Conservation (phyloP, 139 green algal species). For the Asterochloris erici region DNA sequence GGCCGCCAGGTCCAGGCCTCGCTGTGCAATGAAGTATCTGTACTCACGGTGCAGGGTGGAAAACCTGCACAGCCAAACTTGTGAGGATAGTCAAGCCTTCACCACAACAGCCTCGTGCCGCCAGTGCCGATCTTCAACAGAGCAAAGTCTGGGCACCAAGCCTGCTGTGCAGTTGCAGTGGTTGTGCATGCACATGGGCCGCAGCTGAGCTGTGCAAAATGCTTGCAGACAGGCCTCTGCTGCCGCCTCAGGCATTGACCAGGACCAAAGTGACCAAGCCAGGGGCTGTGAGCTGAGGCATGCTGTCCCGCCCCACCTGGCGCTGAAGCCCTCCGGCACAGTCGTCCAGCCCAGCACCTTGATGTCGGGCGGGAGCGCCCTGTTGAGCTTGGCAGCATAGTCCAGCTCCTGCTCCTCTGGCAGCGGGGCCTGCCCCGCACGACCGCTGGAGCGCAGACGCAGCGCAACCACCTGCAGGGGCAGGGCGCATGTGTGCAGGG, state of each 20-base stretch:
- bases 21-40: slow-evolving; percentile 85
- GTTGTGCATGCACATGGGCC: neutral
- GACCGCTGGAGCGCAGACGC: slow-evolving; percentile 56
- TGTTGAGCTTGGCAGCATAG: slow-evolving; percentile 79
- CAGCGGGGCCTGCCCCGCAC: slow-evolving; percentile 21
- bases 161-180: neutral
- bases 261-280: neutral
- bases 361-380: slow-evolving; percentile 62
- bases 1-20: slow-evolving; percentile 58
- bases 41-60: slow-evolving; percentile 70
- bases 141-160: neutral
- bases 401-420: slow-evolving; percentile 67
- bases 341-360: slow-evolving; percentile 77
- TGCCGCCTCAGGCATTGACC: neutral
- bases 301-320: slow-evolving; percentile 36
- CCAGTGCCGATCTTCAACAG: neutral
- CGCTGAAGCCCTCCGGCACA: slow-evolving; percentile 70
- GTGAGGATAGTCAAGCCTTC: too few species aligned
- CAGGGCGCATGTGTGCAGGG: neutral
- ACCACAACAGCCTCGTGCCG: too few species aligned
- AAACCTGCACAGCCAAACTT: slow-evolving; percentile 53
- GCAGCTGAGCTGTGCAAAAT: neutral
- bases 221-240: neutral
- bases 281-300: neutral
- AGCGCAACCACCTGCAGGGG: slow-evolving; percentile 72